phyloP scores from a whole-genome alignment of 768 basidiomycete genomes.

The Kwoniella bestiolae region DNA sequence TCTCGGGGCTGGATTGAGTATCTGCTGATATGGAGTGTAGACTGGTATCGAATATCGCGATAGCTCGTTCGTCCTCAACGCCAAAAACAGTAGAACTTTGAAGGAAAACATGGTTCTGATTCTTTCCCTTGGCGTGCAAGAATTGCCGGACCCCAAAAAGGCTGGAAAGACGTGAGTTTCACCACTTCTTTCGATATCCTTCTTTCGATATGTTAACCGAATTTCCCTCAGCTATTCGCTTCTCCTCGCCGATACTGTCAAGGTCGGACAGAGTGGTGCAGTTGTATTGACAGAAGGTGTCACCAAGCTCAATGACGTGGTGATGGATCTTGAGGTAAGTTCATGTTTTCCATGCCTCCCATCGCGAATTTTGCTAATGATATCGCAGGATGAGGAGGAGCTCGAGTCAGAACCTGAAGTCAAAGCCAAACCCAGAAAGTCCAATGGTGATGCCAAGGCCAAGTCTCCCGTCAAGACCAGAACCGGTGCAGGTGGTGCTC shows the following conservation, averaged over 20 bases:
- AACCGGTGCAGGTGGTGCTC: slow-evolving; percentile 66
- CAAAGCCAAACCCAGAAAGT: slow-evolving; percentile 63
- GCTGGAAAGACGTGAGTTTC: slow-evolving; percentile 70
- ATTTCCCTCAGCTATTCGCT: slow-evolving; percentile 71
- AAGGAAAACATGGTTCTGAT: slow-evolving; percentile 84
- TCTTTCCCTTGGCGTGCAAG: slow-evolving; percentile 81
- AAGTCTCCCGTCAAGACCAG: slow-evolving; percentile 48
- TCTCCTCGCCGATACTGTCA: slow-evolving; percentile 85
- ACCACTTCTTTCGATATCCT: no score
- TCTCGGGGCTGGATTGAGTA: no score
- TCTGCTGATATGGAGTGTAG: no score
- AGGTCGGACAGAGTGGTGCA: slow-evolving; percentile 65
- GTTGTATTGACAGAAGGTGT: slow-evolving; percentile 79
- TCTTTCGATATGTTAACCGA: no score
- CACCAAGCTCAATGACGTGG: slow-evolving; percentile 80
- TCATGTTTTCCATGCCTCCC: neutral
- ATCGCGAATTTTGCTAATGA: neutral
- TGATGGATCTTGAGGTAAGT: slow-evolving; percentile 58
- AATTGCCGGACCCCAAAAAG: slow-evolving; percentile 70
- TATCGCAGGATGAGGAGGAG: slow-evolving; percentile 63
- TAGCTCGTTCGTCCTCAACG: slow-evolving; percentile 75
- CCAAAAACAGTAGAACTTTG: slow-evolving; percentile 75
- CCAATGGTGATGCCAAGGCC: slow-evolving; percentile 63
- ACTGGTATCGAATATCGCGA: slow-evolving; percentile 97
- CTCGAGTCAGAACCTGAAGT: slow-evolving; percentile 55